Evolutionary conservation across 768 basidiomycete species (phyloP).

Genomic region (Xerocomus spinulosus): DNA sequence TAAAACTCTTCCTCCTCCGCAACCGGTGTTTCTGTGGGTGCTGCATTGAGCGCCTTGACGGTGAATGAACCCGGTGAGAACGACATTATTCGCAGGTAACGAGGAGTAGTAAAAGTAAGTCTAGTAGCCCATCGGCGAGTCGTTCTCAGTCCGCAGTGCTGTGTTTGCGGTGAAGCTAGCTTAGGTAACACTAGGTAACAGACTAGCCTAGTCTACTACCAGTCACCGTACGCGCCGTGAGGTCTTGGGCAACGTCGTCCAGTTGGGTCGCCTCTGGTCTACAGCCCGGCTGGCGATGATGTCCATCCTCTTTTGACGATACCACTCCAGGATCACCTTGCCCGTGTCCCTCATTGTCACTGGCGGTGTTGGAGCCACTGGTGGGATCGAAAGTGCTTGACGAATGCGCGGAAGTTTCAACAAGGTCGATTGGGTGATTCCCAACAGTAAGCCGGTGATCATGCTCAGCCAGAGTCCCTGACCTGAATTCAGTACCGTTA

Average conservation of each 20-base stretch:
- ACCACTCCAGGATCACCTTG: constrained; percentile 17
- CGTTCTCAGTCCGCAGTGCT: neutral
- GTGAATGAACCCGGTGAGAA: constrained; percentile 36
- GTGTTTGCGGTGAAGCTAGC: neutral
- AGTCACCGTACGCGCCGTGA: constrained; percentile 9
- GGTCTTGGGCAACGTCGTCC: constrained; percentile 20
- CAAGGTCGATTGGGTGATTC: constrained; percentile 44
- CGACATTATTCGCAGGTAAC: constrained; percentile 33
- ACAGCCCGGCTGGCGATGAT: neutral
- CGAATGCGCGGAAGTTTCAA: constrained; percentile 43
- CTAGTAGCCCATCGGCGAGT: constrained; percentile 9
- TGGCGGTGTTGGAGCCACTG: constrained; percentile 6
- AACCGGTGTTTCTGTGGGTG: constrained; percentile 35
- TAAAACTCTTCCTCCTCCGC: constrained; percentile 85
- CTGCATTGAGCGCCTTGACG: constrained; percentile 19
- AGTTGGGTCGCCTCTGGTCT: constrained; percentile 20
- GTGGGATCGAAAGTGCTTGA: constrained; percentile 33
- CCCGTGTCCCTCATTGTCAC: constrained; percentile 31
- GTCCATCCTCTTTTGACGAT: constrained; percentile 2
- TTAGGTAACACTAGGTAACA: constrained; percentile 17
- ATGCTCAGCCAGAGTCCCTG: constrained; percentile 61
- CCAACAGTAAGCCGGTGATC: constrained; percentile 43
- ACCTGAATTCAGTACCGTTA: neutral
- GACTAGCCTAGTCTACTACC: neutral
- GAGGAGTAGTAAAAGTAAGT: constrained; percentile 1